A percentile compares a stretch with the other conserved stretches of the same genome.
Evolutionary conservation across 345 rosid genomes (phyloP).

Genomic region (Sonneratia caseolaris): DNA sequence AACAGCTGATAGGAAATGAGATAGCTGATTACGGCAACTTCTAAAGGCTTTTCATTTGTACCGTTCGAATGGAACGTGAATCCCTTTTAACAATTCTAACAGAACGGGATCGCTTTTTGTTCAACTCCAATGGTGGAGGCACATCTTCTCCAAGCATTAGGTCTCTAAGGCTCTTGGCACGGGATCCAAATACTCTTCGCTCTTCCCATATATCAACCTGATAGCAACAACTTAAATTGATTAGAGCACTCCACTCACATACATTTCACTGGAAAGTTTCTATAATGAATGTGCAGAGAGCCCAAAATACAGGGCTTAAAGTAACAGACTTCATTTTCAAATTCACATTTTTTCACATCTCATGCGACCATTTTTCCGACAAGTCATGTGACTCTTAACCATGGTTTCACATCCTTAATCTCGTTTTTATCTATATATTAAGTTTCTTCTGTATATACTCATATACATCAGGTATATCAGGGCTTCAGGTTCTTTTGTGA

Average conservation of each 20-base stretch:
- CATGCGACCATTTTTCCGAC: too few species aligned
- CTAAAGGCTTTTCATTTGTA: conserved; percentile 15
- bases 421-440: too few species aligned
- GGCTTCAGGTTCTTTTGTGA: too few species aligned
- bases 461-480: too few species aligned
- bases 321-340: neutral
- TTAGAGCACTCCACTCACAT: neutral
- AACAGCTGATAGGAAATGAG: neutral
- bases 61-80: conserved; percentile 73
- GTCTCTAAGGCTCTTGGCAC: conserved; percentile 50
- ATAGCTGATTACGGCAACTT: neutral
- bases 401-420: too few species aligned
- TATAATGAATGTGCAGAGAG: neutral
- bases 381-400: too few species aligned
- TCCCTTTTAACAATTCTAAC: conserved; percentile 73
- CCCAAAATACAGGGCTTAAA: neutral
- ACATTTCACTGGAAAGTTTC: neutral
- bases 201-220: conserved; percentile 96
- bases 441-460: too few species aligned
- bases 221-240: neutral
- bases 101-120: conserved; percentile 70
- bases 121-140: conserved; percentile 62
- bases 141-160: conserved; percentile 70
- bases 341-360: neutral
- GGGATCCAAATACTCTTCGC: conserved; percentile 87